phyloP scores from a whole-genome alignment of 805 yeast genomes.

The Lipomyces spencermartinsiae region DNA sequence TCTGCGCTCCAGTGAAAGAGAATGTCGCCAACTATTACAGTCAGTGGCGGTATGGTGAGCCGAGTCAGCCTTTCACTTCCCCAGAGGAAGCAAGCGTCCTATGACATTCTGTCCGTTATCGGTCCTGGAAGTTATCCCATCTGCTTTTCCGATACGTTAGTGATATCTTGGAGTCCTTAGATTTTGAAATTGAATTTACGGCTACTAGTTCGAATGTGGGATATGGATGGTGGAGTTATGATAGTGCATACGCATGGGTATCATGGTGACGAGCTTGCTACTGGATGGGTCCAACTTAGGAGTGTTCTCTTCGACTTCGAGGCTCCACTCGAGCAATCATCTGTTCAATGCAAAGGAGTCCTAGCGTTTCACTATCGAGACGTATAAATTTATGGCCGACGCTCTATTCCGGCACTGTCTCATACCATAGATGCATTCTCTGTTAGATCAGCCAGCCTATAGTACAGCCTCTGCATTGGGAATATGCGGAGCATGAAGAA shows the following conservation, averaged over 20 bases:
- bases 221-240: conserved; percentile 6
- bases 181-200: neutral
- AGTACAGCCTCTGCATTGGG: conserved; percentile 1
- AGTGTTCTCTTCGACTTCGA: neutral
- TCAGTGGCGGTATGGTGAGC: too few species aligned
- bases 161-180: neutral
- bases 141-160: neutral
- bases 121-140: conserved; percentile 1
- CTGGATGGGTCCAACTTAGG: conserved; percentile 1
- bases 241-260: neutral
- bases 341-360: neutral
- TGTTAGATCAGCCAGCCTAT: neutral
- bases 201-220: neutral
- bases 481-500: neutral
- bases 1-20: too few species aligned
- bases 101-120: neutral
- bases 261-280: neutral
- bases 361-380: neutral
- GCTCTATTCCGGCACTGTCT: conserved; percentile 4
- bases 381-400: neutral
- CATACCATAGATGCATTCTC: neutral
- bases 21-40: too few species aligned
- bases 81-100: neutral
- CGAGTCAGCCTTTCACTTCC: too few species aligned
- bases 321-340: neutral